Conservation (phyloP, 2,329 filamentous ascomycete species). For the Colletotrichum musicola region DNA sequence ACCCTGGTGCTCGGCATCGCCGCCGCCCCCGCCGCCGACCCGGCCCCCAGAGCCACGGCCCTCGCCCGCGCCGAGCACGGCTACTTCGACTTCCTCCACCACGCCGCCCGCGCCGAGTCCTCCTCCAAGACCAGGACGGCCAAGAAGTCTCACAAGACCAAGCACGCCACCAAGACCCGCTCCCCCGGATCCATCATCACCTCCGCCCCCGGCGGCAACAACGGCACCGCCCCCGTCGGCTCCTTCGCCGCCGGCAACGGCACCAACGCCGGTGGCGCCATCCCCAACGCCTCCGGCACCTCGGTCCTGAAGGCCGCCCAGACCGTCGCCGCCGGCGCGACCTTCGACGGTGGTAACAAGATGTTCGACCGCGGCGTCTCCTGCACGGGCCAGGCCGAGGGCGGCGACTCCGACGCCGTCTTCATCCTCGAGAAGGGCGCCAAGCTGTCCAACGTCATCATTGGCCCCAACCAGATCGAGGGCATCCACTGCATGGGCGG, state of each 20-base stretch:
- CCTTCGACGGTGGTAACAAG: slow-evolving; percentile 47
- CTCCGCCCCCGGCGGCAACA: slow-evolving; percentile 22
- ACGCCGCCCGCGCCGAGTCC: slow-evolving; percentile 29
- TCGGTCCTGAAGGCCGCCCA: slow-evolving; percentile 42
- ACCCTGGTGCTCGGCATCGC: slow-evolving; percentile 34
- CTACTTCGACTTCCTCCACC: slow-evolving; percentile 35
- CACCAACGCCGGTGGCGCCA: slow-evolving; percentile 38
- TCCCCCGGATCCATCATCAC: slow-evolving; percentile 29
- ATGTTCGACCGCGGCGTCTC: slow-evolving; percentile 54
- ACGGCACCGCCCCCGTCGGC: slow-evolving; percentile 7
- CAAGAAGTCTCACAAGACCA: slow-evolving; percentile 22
- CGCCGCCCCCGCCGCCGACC: slow-evolving; percentile 25
- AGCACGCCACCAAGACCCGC: slow-evolving; percentile 25
- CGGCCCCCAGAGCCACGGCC: slow-evolving; percentile 13
- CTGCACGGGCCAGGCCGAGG: slow-evolving; percentile 59
- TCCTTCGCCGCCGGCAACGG: slow-evolving; percentile 16
- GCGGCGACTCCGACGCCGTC: slow-evolving; percentile 56
- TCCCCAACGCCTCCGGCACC: slow-evolving; percentile 45
- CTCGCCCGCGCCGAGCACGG: slow-evolving; percentile 30
- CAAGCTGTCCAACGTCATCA: slow-evolving; percentile 59
- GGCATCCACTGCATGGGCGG: slow-evolving; percentile 60
- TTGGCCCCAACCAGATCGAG: slow-evolving; percentile 58
- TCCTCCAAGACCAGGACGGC: slow-evolving; percentile 25
- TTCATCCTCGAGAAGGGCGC: slow-evolving; percentile 58
- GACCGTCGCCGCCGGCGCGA: slow-evolving; percentile 45